Evolutionary conservation across 176 grass and related monocot genomes (phyloP), one percentile per base, ranked within the genome.

Genomic region (Poa pratensis): DNA sequence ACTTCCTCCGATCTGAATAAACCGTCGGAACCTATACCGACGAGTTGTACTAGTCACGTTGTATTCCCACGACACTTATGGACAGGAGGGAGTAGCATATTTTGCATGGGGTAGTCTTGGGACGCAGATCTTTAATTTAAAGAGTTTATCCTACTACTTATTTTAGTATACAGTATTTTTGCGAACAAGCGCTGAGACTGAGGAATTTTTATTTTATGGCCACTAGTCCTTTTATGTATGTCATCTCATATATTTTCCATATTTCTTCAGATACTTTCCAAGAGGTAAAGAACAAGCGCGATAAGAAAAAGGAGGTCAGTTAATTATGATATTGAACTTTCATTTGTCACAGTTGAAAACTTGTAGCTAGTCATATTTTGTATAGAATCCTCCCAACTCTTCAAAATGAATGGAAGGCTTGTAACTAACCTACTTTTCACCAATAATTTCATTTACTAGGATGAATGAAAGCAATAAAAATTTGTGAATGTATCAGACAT

Each of bases 291-390:
- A 93, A 86, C 87, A 95, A 95, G 75, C 86, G 94, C 7, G 90
- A 93, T 48, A 95, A 95, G 83, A 95, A 95, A 93, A 95, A 90
- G 76, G 94, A 93, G 88, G 90, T 95, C 48, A 86, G 88, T 86
- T 81, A 28, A 78, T 79, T 54, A 54, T 61, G 50, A 39, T 87
- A 79, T 53, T 82, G 14, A 83, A 86, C 20, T 83, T 82, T 23
- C 64, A 63, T 69, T 30, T 42, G 30, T 42, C 11, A 13, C 32
- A 77, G 22, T 24, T 34, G 71, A 69, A 22, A 20, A 80, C 23
- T 42, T 57, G 43, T 66, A 66, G 53, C 7, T 77, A 66, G 67
- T 28, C n/a, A 20, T 58, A 50, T 28, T 10, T 37, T 55, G 28
- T 17, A 20, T 85, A 67, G 14, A n/a, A 3, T 9, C 24, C 9